Conservation (phyloP, 1,284 basidiomycete species). For the Boletus chippewaensis region DNA sequence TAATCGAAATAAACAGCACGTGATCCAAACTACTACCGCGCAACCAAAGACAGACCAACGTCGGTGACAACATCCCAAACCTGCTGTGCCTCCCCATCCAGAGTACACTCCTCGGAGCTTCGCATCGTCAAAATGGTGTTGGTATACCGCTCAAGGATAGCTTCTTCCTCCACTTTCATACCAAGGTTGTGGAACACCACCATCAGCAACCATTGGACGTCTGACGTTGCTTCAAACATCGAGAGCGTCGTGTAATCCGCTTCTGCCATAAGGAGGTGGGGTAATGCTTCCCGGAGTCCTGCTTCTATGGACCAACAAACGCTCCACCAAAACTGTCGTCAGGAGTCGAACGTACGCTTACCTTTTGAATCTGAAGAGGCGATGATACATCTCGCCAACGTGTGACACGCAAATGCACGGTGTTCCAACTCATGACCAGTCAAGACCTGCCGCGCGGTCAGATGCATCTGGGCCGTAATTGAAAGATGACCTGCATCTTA, state of each 20-base stretch:
- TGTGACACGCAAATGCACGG: constrained; percentile 67
- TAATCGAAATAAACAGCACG: constrained; percentile 24
- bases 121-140: constrained; percentile 39
- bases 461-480: neutral
- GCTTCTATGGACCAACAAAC: constrained; percentile 7
- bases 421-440: constrained; percentile 66
- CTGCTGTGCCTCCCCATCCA: constrained; percentile 48
- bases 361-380: constrained; percentile 37
- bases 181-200: constrained; percentile 66
- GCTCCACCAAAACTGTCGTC: constrained; percentile 3
- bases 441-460: constrained; percentile 45
- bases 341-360: constrained; percentile 7
- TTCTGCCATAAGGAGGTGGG: constrained; percentile 59
- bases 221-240: constrained; percentile 51
- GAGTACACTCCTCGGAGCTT: constrained; percentile 36
- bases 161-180: constrained; percentile 49
- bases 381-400: constrained; percentile 65
- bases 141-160: constrained; percentile 44
- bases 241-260: constrained; percentile 53
- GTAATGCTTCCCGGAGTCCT: constrained; percentile 50
- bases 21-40: constrained; percentile 30
- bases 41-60: constrained; percentile 51
- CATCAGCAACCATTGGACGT: constrained; percentile 64
- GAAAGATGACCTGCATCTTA: constrained; percentile 23
- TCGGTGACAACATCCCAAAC: constrained; percentile 53